Evolutionary conservation across 2,329 filamentous ascomycete species (phyloP), one percentile per base, ranked within the genome.

Genomic region (Parascedosporium putredinis): DNA sequence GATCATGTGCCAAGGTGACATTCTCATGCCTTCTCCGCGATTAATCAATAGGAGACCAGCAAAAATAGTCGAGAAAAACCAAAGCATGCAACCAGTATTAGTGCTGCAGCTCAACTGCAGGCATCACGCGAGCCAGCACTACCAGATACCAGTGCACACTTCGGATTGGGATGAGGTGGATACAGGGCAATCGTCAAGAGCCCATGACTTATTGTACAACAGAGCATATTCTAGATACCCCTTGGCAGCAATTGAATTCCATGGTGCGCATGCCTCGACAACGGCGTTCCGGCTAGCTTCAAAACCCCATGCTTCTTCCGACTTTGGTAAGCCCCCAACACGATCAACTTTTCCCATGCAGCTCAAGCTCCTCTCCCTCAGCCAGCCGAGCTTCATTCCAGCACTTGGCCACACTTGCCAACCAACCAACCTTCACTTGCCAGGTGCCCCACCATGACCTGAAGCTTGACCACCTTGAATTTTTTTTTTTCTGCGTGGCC

Each of bases 401-500:
- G 27, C 47, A 49, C n/a, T 27, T 43, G 47, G 18, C 18, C 5
- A 18, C 36, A n/a, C 34, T 20, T 42, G 27, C 27, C 27, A 31
- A 7, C 7, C 27, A n/a, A 14, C 36, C 34, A 42, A 12, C 47
- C 29, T 22, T 36, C 9, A 7, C 36, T 6, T 22, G 14, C 12
- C 47, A 6, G 9, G 3, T n/a, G 29, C 36, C 47, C 47, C 24
- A 49, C 24, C 20, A 25, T 29, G 23, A 27, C 23, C 38, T 42
- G 10, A 5, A 12, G 20, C 16, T 10, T 10, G 38, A 16, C 38
- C 38, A 42, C 38, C 38, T 20, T 20, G 23, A 42, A n/a, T n/a
- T n/a, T n/a, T n/a, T n/a, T n/a, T n/a, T n/a, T 42, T 49, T 49
- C 43, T 34, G 47, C 36, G 47, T 42, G 47, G 47, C 47, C 47